These are phyloP conservation scores for Rhodotorula sp. DNA, from an alignment of 1,284 basidiomycete genomes.

Conservation along the genomic window DNA sequence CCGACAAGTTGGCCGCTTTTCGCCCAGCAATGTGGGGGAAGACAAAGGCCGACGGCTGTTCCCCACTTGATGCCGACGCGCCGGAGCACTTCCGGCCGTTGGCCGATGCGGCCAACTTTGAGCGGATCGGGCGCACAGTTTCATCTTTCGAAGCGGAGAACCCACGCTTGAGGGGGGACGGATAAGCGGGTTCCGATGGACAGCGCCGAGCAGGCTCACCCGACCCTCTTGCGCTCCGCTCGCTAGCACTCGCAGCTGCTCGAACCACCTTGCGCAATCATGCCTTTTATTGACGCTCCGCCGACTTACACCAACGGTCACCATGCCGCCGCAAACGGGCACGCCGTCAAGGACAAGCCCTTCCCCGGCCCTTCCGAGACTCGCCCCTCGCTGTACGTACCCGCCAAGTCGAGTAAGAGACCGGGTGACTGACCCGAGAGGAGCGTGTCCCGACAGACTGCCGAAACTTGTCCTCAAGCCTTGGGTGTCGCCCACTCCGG, in stretches of 20 bases:
- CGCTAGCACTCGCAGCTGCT: background rate
- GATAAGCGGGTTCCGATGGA: no score
- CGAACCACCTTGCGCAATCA: background rate
- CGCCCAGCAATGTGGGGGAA: background rate
- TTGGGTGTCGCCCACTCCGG: conserved; percentile 47
- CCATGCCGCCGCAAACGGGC: background rate
- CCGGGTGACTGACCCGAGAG: background rate
- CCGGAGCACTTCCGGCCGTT: no score
- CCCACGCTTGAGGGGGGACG: no score
- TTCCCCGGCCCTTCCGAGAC: conserved; percentile 12
- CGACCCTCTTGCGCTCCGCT: background rate
- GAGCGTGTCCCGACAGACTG: conserved; percentile 39
- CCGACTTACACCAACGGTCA: background rate
- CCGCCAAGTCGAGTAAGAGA: background rate
- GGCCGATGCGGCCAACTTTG: background rate
- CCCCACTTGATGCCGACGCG: no score
- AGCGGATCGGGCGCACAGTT: background rate
- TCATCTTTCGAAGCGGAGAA: background rate
- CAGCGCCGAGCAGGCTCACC: no score
- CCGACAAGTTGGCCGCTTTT: background rate
- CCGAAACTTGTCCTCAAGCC: conserved; percentile 52
- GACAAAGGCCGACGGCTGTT: background rate
- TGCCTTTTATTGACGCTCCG: background rate
- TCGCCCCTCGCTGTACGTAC: conserved; percentile 1
- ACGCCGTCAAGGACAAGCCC: background rate